A percentile compares a stretch with the other conserved stretches of the same genome.
phyloP scores from a whole-genome alignment of 169 alveolate species.

The Cyclospora cayetanensis region DNA sequence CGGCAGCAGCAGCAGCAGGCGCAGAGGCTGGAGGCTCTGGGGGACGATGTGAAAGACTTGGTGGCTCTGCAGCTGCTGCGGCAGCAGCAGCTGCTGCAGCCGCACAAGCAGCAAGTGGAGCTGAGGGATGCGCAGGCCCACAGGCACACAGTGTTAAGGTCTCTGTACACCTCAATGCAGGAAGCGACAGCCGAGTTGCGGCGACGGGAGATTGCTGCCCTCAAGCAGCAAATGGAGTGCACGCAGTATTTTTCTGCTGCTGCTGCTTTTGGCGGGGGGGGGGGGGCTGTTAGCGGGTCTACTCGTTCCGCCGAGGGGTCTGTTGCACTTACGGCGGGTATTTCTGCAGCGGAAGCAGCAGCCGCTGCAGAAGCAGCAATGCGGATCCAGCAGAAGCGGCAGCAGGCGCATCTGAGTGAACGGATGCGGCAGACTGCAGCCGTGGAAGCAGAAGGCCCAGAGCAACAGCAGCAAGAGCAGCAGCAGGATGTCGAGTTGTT shows the following conservation, averaged over 20 bases:
- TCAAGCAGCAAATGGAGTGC: slow-evolving; percentile 5
- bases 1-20: slow-evolving; percentile 46
- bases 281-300: not conserved
- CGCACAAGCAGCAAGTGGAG: not conserved
- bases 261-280: not conserved
- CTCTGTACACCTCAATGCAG: slow-evolving; percentile 37
- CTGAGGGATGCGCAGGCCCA: slow-evolving; percentile 19
- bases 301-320: not conserved
- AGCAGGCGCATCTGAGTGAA: not conserved
- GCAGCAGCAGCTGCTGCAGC: not conserved
- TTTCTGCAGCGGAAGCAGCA: not conserved
- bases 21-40: slow-evolving; percentile 13
- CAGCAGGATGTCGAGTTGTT: not conserved
- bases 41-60: not conserved
- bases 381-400: too few relatives aligned
- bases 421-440: not conserved
- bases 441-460: not conserved
- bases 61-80: not conserved
- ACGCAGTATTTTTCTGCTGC: slow-evolving; percentile 18
- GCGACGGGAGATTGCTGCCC: not conserved
- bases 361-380: not conserved
- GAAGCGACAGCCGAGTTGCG: not conserved
- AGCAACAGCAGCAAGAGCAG: not conserved
- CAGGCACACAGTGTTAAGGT: slow-evolving; percentile 45
- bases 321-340: not conserved